Conservation (phyloP, 2,329 filamentous ascomycete species). For the Grosmannia serpens region DNA sequence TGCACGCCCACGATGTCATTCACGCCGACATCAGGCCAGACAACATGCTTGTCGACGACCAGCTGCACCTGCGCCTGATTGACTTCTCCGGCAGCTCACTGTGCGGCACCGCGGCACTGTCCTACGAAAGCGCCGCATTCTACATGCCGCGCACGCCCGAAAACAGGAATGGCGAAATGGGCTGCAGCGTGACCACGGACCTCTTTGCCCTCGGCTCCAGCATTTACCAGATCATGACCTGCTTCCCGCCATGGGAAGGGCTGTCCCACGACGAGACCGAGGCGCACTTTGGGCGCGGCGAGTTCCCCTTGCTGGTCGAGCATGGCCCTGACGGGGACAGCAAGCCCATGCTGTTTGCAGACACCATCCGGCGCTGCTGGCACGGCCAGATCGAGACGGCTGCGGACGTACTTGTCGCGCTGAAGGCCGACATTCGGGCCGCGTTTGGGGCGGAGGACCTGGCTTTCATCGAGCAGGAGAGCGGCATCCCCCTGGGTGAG, state of each 20-base stretch:
- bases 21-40: constrained; percentile 8
- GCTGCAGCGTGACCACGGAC: constrained; percentile 4
- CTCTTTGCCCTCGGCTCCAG: constrained; percentile 8
- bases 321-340: background rate
- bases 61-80: constrained; percentile 2
- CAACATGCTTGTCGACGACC: constrained; percentile 4
- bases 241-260: background rate
- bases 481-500: background rate
- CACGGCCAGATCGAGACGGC: background rate
- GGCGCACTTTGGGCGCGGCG: background rate
- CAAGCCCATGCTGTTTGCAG: background rate
- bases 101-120: background rate
- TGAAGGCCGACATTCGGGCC: background rate
- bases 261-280: background rate
- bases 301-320: constrained; percentile 1
- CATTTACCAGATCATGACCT: constrained; percentile 3
- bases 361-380: constrained; percentile 2
- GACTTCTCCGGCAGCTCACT: constrained; percentile 4
- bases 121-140: constrained; percentile 1
- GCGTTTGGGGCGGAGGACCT: background rate
- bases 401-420: background rate
- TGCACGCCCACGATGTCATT: constrained; percentile 5
- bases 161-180: background rate
- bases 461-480: constrained; percentile 1
- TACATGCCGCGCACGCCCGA: constrained; percentile 3